These are phyloP conservation scores for Xylariaceae sp. DNA, from an alignment of 2,329 filamentous ascomycete species.

Conservation along the genomic window DNA sequence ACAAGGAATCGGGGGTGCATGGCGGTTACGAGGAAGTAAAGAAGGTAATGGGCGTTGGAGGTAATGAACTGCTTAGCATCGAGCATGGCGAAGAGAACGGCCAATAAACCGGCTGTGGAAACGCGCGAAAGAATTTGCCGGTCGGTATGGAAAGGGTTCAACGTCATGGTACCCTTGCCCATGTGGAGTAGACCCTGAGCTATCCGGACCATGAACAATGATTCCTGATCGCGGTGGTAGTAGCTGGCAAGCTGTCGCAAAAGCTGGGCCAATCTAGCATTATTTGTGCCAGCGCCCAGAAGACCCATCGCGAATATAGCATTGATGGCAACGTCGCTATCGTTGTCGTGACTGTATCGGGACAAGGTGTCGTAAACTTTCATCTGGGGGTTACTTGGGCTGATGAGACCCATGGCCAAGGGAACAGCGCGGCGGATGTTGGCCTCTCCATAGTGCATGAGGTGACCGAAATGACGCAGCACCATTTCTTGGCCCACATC, in stretches of 20 bases:
- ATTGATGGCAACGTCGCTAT: constrained; percentile 96
- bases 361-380: constrained; percentile 99
- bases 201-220: constrained; percentile 98
- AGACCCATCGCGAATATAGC: constrained; percentile 99
- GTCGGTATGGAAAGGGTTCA: constrained; percentile 99
- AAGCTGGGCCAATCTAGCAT: constrained; percentile 89
- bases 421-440: constrained; percentile 97
- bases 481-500: constrained; percentile 99
- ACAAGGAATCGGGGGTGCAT: constrained; percentile 97
- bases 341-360: constrained; percentile 96
- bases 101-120: constrained; percentile 79
- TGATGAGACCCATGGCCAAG: constrained; percentile 92
- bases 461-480: constrained; percentile 88
- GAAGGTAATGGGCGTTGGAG: constrained; percentile 73
- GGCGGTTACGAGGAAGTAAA: constrained; percentile 94
- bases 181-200: constrained; percentile 96
- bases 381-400: constrained; percentile 98
- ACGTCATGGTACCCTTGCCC: constrained; percentile 94
- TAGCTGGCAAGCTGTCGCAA: constrained; percentile 93
- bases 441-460: constrained; percentile 98
- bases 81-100: constrained; percentile 88
- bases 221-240: constrained; percentile 94
- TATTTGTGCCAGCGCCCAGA: constrained; percentile 94
- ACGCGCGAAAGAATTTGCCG: constrained; percentile 92
- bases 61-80: constrained; percentile 83